Percentiles rank a stretch among this genome's conserved stretches.
These are phyloP conservation scores for Carex myosuroides DNA, from an alignment of 176 grass and related monocot species.

Conservation along the genomic window DNA sequence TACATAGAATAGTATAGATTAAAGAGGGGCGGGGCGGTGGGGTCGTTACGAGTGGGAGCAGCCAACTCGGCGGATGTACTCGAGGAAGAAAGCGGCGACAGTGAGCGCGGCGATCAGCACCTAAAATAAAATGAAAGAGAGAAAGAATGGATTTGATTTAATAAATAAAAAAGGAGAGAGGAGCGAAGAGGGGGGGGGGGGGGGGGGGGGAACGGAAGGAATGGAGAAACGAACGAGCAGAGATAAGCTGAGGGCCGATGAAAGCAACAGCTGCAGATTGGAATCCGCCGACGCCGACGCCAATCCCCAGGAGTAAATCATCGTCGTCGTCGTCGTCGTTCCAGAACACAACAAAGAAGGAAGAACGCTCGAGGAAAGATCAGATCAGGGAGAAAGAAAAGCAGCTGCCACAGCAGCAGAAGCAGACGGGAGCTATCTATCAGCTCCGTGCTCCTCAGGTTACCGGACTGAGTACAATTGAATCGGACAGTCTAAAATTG, in stretches of 20 bases:
- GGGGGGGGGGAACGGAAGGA: neutral
- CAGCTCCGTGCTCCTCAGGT: no score
- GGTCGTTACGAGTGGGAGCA: conserved; percentile 61
- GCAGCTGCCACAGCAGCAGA: no score
- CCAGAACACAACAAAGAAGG: no score
- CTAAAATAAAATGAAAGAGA: conserved; percentile 18
- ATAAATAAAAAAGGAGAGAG: neutral
- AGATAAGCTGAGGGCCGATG: conserved; percentile 16
- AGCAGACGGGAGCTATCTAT: no score
- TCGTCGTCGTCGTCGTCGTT: neutral
- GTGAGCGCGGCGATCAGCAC: conserved; percentile 36
- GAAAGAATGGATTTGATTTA: neutral
- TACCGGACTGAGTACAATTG: no score
- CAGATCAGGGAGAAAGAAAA: no score
- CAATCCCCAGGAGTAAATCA: neutral
- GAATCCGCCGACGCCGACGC: neutral
- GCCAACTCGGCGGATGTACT: conserved; percentile 78
- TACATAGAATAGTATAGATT: neutral
- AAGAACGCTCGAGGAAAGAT: no score
- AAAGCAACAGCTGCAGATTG: neutral
- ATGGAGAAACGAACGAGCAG: conserved; percentile 31
- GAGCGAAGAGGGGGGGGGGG: neutral
- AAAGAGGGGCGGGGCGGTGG: neutral
- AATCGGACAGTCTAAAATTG: no score
- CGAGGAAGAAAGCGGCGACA: conserved; percentile 61